Evolutionary conservation across 139 green algal genomes (phyloP).

Genomic region (Gonium pectorale): DNA sequence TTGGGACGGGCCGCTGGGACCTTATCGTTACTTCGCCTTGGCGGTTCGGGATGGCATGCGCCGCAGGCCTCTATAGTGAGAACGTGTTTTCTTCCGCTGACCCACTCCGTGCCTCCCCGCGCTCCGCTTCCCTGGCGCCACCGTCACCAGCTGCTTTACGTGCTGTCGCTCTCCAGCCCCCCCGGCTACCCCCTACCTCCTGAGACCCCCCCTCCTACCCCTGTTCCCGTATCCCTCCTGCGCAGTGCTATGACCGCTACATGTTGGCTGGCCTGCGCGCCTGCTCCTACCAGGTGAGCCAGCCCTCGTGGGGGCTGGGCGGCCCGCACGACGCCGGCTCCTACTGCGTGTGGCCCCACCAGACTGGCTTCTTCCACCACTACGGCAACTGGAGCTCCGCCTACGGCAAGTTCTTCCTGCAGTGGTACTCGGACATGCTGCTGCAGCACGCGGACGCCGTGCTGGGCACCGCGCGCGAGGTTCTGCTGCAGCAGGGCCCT

Average conservation of each 20-base stretch:
- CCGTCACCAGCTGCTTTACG: no score
- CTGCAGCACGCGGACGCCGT: conserved; percentile 59
- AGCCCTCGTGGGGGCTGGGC: conserved; percentile 70
- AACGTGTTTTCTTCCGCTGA: no score
- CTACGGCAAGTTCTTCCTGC: conserved; percentile 75
- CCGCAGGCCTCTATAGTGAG: no score
- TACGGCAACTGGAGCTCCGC: conserved; percentile 61
- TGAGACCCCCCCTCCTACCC: no score
- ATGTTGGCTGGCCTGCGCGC: conserved; percentile 67
- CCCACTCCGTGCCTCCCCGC: no score
- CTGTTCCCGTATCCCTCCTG: no score
- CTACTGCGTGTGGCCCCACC: conserved; percentile 67
- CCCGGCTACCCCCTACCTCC: background rate
- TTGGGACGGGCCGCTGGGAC: no score
- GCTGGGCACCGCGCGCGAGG: conserved; percentile 45
- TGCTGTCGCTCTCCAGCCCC: background rate
- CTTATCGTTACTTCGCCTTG: no score
- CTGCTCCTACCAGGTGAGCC: conserved; percentile 56
- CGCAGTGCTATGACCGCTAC: conserved; percentile 77
- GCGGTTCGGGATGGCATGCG: no score
- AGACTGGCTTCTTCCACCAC: conserved; percentile 75
- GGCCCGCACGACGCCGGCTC: conserved; percentile 73
- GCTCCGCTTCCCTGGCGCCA: no score
- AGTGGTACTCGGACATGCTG: conserved; percentile 73
- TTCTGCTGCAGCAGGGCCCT: background rate